Percentiles rank a stretch among this genome's conserved stretches.
Evolutionary conservation across 139 green algal species (phyloP).

Genomic region (Chlorella sp.): DNA sequence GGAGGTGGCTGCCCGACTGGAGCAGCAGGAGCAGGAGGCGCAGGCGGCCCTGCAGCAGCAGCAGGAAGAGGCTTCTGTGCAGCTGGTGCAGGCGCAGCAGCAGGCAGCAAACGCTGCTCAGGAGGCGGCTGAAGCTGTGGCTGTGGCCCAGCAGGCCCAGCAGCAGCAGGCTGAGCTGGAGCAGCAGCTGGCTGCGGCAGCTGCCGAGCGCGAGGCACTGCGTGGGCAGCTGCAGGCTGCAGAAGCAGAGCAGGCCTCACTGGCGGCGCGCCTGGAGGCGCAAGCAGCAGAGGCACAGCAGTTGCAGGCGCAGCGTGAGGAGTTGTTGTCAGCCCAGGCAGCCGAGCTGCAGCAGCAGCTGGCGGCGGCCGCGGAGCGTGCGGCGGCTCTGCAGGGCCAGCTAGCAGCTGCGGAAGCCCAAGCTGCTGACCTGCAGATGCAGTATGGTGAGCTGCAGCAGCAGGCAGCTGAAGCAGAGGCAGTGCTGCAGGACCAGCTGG

Average conservation of each 20-base stretch:
- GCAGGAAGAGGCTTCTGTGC: not conserved
- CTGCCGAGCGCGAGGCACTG: not conserved
- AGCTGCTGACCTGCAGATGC: not conserved
- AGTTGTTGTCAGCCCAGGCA: not conserved
- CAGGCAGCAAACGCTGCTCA: not conserved
- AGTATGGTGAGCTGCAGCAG: not conserved
- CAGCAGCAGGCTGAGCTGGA: not conserved
- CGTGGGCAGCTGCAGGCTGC: not conserved
- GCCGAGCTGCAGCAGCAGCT: not conserved
- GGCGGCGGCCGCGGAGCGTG: not conserved
- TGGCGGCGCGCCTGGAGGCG: not conserved
- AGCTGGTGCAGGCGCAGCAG: not conserved
- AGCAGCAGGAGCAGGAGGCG: not conserved
- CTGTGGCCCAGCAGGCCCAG: not conserved
- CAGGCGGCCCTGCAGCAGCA: not conserved
- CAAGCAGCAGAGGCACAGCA: not conserved
- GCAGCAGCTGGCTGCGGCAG: not conserved
- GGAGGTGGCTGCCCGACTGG: not conserved
- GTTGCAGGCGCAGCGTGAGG: not conserved
- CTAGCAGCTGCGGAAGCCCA: not conserved
- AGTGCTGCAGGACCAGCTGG: not conserved
- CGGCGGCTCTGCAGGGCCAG: not conserved
- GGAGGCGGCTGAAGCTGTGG: not conserved
- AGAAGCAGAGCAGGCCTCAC: not conserved
- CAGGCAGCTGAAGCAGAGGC: not conserved